A percentile compares a stretch with the other conserved stretches of the same genome.
Evolutionary conservation across 495 filamentous ascomycete species (phyloP).

Genomic region (Trichoderma gamsii): DNA sequence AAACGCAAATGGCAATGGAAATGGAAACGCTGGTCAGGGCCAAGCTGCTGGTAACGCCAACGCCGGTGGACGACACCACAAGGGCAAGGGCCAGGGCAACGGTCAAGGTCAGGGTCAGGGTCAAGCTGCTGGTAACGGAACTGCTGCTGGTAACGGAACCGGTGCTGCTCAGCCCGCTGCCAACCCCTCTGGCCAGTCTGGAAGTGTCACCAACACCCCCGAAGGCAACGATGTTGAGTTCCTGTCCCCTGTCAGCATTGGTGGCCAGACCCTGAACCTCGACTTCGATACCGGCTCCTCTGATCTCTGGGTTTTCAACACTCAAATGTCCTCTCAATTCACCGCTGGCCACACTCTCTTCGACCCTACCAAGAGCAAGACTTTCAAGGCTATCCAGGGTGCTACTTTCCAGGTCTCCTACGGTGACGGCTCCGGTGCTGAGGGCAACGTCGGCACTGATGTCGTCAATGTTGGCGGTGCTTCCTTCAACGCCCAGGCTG

Average conservation of each 20-base stretch:
- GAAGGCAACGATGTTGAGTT: conserved; percentile 57
- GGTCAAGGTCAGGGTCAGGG: background rate
- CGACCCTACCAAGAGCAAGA: conserved; percentile 42
- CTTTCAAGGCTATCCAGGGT: conserved; percentile 32
- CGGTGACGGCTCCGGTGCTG: conserved; percentile 59
- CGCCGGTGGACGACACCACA: background rate
- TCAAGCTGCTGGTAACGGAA: background rate
- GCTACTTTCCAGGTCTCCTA: conserved; percentile 40
- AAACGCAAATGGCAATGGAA: background rate
- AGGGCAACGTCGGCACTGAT: conserved; percentile 62
- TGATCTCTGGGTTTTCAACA: conserved; percentile 58
- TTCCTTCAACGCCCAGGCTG: conserved; percentile 55
- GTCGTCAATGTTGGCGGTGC: conserved; percentile 60
- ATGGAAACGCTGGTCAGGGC: background rate
- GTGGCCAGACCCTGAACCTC: conserved; percentile 55
- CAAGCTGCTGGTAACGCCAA: too few relatives aligned
- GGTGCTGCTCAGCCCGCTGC: conserved; percentile 44
- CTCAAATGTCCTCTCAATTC: conserved; percentile 22
- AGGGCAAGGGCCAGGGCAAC: conserved; percentile 24
- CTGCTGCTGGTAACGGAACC: background rate
- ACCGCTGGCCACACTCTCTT: conserved; percentile 55
- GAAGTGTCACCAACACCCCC: conserved; percentile 47
- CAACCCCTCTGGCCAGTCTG: conserved; percentile 36
- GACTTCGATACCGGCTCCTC: conserved; percentile 73
- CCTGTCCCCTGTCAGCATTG: conserved; percentile 61